Conservation (phyloP, 2,329 filamentous ascomycete species). For the Ascochyta lentis region DNA sequence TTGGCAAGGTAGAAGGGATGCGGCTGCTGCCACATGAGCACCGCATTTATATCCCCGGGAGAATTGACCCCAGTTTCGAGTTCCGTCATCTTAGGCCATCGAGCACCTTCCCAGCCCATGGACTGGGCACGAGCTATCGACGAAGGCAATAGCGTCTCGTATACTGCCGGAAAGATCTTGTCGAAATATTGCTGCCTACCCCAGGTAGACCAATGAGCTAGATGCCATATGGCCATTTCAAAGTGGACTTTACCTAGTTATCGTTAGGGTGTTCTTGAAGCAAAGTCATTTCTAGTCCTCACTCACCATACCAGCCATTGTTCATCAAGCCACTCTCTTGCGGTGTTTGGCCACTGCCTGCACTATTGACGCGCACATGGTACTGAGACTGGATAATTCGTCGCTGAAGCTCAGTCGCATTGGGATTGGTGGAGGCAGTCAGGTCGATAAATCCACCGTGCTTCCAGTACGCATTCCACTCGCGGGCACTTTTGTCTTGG, state of each 20-base stretch:
- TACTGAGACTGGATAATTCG: conserved; percentile 61
- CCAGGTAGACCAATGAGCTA: conserved; percentile 59
- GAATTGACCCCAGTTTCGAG: conserved; percentile 58
- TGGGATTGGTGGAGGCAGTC: conserved; percentile 46
- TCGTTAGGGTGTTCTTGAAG: not conserved
- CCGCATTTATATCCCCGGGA: conserved; percentile 65
- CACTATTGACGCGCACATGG: conserved; percentile 60
- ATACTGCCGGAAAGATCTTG: conserved; percentile 54
- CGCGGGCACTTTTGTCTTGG: conserved; percentile 42
- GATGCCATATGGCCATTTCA: conserved; percentile 62
- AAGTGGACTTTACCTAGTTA: conserved; percentile 56
- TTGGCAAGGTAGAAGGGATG: conserved; percentile 67
- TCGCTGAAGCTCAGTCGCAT: conserved; percentile 58
- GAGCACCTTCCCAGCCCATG: conserved; percentile 51
- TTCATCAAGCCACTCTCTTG: conserved; percentile 59
- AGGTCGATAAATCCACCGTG: conserved; percentile 61
- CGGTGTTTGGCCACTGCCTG: conserved; percentile 55
- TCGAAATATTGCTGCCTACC: conserved; percentile 53
- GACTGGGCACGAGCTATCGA: conserved; percentile 41
- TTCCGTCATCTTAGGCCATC: conserved; percentile 64
- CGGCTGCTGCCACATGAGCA: conserved; percentile 67
- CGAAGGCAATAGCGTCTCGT: conserved; percentile 53
- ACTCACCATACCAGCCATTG: conserved; percentile 61
- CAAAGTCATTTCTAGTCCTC: not conserved
- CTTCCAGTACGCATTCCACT: conserved; percentile 59